These are phyloP conservation scores for Tetrahymena elliotti DNA, from an alignment of 73 alveolate species.

Conservation along the genomic window DNA sequence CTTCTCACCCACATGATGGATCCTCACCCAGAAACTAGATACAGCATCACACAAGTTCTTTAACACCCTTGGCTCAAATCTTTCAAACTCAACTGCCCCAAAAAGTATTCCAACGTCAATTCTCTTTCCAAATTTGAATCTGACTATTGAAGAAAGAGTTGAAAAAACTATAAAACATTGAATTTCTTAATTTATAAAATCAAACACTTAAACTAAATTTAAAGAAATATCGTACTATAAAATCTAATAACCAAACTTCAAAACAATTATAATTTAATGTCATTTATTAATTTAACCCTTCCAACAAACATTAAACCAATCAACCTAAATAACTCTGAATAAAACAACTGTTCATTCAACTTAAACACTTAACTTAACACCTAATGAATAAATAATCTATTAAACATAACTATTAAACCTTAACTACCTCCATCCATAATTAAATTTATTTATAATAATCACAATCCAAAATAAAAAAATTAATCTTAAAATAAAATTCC, in stretches of 20 bases:
- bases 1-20: not conserved
- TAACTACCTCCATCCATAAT: not conserved
- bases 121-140: not conserved
- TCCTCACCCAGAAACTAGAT: not conserved
- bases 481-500: not conserved
- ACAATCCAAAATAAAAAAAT: not conserved
- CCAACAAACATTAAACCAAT: not conserved
- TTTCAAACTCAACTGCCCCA: not conserved
- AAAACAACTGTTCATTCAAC: not conserved
- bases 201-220: not conserved
- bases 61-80: not conserved
- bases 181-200: not conserved
- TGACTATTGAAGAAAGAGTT: not conserved
- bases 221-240: not conserved
- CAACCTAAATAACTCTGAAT: not conserved
- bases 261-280: too few relatives aligned
- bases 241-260: not conserved
- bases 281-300: not conserved
- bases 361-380: not conserved
- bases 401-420: not conserved
- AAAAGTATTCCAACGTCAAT: not conserved
- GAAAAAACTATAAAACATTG: not conserved
- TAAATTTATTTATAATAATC: not conserved
- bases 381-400: not conserved
- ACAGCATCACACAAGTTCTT: not conserved